A percentile compares a stretch with the other conserved stretches of the same genome.
Conservation (phyloP, 805 yeast genomes). For the Metschnikowia colocasiae region DNA sequence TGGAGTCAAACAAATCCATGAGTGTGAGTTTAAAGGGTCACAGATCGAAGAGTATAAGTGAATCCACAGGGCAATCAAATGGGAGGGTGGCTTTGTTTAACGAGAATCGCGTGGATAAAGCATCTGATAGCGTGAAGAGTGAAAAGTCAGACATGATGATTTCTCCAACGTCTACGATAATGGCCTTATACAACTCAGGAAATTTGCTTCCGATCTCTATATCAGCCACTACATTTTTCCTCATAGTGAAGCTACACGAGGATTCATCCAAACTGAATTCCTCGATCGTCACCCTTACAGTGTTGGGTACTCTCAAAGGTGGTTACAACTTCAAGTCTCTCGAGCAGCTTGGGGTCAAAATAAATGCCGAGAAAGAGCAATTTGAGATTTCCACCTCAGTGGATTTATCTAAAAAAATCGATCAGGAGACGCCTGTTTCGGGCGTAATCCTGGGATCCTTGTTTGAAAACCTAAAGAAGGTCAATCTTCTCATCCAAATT, state of each 20-base stretch:
- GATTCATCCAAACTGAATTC: background rate
- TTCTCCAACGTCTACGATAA: slow-evolving; percentile 9
- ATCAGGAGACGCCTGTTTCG: slow-evolving; percentile 16
- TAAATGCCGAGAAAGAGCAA: slow-evolving; percentile 20
- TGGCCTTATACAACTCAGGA: slow-evolving; percentile 22
- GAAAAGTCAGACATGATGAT: background rate
- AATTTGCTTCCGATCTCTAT: slow-evolving; percentile 31
- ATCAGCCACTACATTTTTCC: slow-evolving; percentile 32
- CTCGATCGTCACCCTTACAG: slow-evolving; percentile 16
- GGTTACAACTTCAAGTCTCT: slow-evolving; percentile 17
- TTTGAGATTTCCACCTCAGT: slow-evolving; percentile 31
- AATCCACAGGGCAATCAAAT: background rate
- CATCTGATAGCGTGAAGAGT: background rate
- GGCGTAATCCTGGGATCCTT: slow-evolving; percentile 21
- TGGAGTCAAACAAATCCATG: slow-evolving; percentile 3
- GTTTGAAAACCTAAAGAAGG: slow-evolving; percentile 29
- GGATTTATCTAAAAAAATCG: slow-evolving; percentile 24
- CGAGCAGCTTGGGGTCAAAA: slow-evolving; percentile 20
- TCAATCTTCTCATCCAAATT: slow-evolving; percentile 31
- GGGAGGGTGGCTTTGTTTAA: background rate
- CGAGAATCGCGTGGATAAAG: background rate
- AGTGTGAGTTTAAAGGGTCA: background rate
- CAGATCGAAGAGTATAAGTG: background rate
- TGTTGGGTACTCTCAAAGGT: slow-evolving; percentile 22
- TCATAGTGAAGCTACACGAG: slow-evolving; percentile 25